Percentiles rank a stretch among this genome's conserved stretches.
Evolutionary conservation across 2,329 filamentous ascomycete species (phyloP).

Genomic region (Coniochaeta sp.): DNA sequence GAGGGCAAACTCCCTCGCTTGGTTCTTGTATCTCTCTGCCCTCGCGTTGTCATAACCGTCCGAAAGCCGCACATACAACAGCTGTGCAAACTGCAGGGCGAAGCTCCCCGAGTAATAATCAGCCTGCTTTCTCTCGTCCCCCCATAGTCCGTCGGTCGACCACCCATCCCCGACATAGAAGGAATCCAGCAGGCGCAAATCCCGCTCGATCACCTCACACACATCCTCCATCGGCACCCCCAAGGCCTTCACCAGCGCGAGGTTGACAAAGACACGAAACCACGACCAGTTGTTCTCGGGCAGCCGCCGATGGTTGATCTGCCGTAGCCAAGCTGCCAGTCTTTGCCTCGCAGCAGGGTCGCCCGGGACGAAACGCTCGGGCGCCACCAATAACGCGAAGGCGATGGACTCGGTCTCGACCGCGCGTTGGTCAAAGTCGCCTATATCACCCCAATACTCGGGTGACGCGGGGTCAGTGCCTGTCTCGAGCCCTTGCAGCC

Average conservation of each 20-base stretch:
- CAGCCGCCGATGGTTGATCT: slow-evolving; percentile 35
- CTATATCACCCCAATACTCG: slow-evolving; percentile 39
- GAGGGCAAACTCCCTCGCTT: slow-evolving; percentile 31
- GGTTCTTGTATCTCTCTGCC: slow-evolving; percentile 25
- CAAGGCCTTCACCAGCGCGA: slow-evolving; percentile 34
- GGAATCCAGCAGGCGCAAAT: slow-evolving; percentile 33
- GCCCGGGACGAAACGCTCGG: slow-evolving; percentile 23
- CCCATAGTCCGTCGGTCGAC: slow-evolving; percentile 39
- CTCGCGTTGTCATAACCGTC: not conserved
- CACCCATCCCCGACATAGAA: slow-evolving; percentile 39
- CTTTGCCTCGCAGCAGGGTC: slow-evolving; percentile 24
- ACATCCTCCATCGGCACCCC: slow-evolving; percentile 26
- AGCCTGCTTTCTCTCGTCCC: slow-evolving; percentile 27
- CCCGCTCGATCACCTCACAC: slow-evolving; percentile 27
- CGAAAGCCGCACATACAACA: slow-evolving; percentile 37
- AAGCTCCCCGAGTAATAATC: slow-evolving; percentile 49
- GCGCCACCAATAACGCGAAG: slow-evolving; percentile 35
- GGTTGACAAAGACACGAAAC: slow-evolving; percentile 43
- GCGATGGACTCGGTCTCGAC: slow-evolving; percentile 44
- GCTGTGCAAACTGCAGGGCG: slow-evolving; percentile 43
- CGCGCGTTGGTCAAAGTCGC: slow-evolving; percentile 40
- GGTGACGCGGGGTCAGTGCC: slow-evolving; percentile 21
- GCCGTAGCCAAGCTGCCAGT: slow-evolving; percentile 31
- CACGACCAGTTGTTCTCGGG: slow-evolving; percentile 44
- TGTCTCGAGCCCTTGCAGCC: slow-evolving; percentile 19